These are phyloP conservation scores for Pyrenula aspistea DNA, from an alignment of 495 filamentous ascomycete species.

Conservation along the genomic window DNA sequence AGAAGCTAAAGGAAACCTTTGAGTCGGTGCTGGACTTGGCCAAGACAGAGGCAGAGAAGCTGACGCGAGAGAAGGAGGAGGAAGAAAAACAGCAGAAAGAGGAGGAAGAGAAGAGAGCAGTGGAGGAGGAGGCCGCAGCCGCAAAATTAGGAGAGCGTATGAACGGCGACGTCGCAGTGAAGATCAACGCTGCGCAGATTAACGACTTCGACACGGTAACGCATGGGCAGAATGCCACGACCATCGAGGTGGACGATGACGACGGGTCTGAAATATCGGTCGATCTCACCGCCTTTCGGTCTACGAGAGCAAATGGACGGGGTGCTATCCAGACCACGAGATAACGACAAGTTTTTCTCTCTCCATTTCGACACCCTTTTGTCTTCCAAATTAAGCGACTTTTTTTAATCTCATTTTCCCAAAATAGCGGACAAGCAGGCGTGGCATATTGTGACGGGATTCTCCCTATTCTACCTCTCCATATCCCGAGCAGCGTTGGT, in stretches of 20 bases:
- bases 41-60: conserved; percentile 25
- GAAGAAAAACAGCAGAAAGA: conserved; percentile 12
- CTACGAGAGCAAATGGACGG: conserved; percentile 11
- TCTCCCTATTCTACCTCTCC: no score
- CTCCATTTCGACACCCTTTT: no score
- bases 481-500: no score
- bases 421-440: no score
- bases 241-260: conserved; percentile 27
- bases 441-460: no score
- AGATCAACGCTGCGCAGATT: conserved; percentile 3
- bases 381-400: no score
- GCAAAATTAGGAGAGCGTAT: neutral
- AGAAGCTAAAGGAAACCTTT: conserved; percentile 49
- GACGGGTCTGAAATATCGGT: conserved; percentile 27
- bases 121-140: conserved; percentile 7
- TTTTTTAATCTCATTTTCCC: no score
- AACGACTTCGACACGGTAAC: conserved; percentile 6
- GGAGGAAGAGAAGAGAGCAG: conserved; percentile 6
- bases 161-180: conserved; percentile 6
- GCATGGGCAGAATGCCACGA: neutral
- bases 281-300: conserved; percentile 29
- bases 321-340: neutral
- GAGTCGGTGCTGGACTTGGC: conserved; percentile 27
- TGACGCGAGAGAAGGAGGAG: conserved; percentile 23
- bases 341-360: neutral